Conservation (phyloP, 176 grass and related monocot species). For the Raddia distichophylla region DNA sequence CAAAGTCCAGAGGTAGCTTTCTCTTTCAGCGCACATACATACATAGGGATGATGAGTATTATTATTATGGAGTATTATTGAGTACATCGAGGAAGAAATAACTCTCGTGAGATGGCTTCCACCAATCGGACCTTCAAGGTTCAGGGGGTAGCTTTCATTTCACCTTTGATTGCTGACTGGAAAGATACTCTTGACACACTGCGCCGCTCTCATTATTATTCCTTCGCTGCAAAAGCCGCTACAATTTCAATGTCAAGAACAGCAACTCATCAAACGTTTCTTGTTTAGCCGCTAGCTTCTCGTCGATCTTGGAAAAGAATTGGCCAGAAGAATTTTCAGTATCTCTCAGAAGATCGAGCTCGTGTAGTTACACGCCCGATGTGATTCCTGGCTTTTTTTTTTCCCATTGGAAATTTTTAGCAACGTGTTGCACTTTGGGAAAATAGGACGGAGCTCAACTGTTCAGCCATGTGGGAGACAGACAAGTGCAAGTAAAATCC, state of each 20-base stretch:
- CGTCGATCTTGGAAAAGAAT: conserved; percentile 4
- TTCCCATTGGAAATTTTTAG: neutral
- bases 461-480: conserved; percentile 45
- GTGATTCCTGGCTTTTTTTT: neutral
- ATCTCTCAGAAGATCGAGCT: neutral
- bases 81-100: neutral
- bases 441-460: conserved; percentile 6
- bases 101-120: conserved; percentile 19
- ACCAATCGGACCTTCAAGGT: neutral
- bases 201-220: neutral
- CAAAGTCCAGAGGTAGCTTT: conserved; percentile 37
- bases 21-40: conserved; percentile 16
- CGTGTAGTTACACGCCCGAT: neutral
- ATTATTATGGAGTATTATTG: neutral
- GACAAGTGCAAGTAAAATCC: conserved; percentile 15
- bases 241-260: neutral
- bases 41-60: no score
- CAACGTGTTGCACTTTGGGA: conserved; percentile 1
- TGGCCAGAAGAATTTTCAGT: neutral
- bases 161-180: neutral
- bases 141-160: neutral
- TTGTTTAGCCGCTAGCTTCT: neutral
- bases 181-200: neutral
- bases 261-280: neutral
- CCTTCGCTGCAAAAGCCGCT: neutral